phyloP scores from a whole-genome alignment of 768 basidiomycete genomes.

The Mrakia frigida region DNA sequence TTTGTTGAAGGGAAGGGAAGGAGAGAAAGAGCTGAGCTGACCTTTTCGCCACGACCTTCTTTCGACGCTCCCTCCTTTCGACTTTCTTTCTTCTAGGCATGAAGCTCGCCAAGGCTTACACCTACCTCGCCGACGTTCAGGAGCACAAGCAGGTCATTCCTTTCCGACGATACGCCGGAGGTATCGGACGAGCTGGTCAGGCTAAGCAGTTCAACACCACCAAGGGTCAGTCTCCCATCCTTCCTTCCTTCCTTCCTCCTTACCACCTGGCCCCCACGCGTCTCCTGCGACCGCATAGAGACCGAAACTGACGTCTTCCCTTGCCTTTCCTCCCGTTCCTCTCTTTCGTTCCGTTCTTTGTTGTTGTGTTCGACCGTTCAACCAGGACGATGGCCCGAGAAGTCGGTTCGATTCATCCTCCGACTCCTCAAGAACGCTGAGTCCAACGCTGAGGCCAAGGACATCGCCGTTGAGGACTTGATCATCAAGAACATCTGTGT shows the following conservation, averaged over 20 bases:
- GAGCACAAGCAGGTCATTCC: conserved; percentile 97
- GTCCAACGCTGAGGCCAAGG: conserved; percentile 97
- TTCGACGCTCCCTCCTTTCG: neutral
- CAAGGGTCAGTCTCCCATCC: conserved; percentile 64
- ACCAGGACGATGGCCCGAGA: conserved; percentile 98
- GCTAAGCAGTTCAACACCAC: conserved; percentile 95
- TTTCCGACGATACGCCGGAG: conserved; percentile 90
- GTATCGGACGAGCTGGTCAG: conserved; percentile 89
- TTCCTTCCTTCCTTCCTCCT: neutral
- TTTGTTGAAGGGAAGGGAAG: neutral
- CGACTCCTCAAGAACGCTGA: conserved; percentile 97
- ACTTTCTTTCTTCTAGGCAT: conserved; percentile 56
- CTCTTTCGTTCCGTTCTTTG: neutral
- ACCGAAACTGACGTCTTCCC: neutral
- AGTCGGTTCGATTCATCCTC: conserved; percentile 91
- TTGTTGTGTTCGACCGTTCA: neutral
- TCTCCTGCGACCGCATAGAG: neutral
- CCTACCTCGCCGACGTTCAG: conserved; percentile 85
- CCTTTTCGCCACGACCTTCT: neutral
- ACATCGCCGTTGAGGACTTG: conserved; percentile 85
- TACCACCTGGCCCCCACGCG: neutral
- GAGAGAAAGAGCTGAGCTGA: conserved; percentile 31
- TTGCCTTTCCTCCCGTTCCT: neutral
- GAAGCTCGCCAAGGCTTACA: conserved; percentile 88
- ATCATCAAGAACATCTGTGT: conserved; percentile 95